phyloP scores from a whole-genome alignment of 2,329 filamentous ascomycete genomes.

The Fusarium sp. region DNA sequence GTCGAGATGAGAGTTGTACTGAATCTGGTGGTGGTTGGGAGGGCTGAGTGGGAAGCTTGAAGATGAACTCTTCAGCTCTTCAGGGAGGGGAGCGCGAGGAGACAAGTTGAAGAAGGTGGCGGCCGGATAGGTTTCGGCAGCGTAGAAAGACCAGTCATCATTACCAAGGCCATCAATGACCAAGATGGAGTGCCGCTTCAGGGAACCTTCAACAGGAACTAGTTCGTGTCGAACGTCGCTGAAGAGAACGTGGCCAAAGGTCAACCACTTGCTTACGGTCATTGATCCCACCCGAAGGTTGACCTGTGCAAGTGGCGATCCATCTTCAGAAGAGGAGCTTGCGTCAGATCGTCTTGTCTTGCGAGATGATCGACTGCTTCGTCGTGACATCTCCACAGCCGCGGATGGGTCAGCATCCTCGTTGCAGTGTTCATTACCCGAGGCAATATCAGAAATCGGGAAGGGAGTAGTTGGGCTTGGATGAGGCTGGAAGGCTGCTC shows the following conservation, averaged over 20 bases:
- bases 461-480: constrained; percentile 58
- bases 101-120: constrained; percentile 83
- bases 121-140: constrained; percentile 80
- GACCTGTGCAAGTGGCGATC: constrained; percentile 75
- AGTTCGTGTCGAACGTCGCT: constrained; percentile 82
- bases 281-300: constrained; percentile 84
- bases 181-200: constrained; percentile 71
- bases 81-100: constrained; percentile 64
- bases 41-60: constrained; percentile 67
- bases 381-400: constrained; percentile 50
- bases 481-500: constrained; percentile 60
- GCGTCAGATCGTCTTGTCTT: constrained; percentile 57
- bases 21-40: constrained; percentile 80
- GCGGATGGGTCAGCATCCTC: constrained; percentile 20
- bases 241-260: constrained; percentile 85
- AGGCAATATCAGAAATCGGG: constrained; percentile 57
- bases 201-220: constrained; percentile 53
- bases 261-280: constrained; percentile 89
- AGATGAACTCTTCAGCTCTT: constrained; percentile 57
- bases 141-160: constrained; percentile 89
- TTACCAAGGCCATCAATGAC: constrained; percentile 89
- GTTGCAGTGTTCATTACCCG: constrained; percentile 41
- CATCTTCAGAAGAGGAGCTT: constrained; percentile 65
- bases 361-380: constrained; percentile 49
- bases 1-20: constrained; percentile 70